Evolutionary conservation across 257 asterid genomes (phyloP).

Genomic region (Ocimum tenuiflorum): DNA sequence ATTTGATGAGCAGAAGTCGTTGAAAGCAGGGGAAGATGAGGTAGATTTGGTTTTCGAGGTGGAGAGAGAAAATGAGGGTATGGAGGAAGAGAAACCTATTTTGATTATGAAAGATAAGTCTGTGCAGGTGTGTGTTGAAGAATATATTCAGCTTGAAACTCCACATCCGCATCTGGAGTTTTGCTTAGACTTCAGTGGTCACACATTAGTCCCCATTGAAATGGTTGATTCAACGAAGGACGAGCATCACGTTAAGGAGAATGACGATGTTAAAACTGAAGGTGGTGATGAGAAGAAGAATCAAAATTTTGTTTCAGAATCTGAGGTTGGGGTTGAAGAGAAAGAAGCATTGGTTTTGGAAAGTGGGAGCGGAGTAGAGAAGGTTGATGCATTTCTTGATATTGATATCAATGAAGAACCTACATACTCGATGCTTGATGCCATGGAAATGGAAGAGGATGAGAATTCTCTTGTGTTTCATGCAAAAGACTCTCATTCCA

Average conservation of each 20-base stretch:
- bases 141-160: slow-evolving; percentile 30
- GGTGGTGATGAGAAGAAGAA: slow-evolving; percentile 14
- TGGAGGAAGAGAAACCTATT: slow-evolving; percentile 23
- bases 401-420: slow-evolving; percentile 38
- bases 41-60: slow-evolving; percentile 11
- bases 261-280: slow-evolving; percentile 9
- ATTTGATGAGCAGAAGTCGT: slow-evolving; percentile 10
- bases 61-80: slow-evolving; percentile 19
- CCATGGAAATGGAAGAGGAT: slow-evolving; percentile 60
- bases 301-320: slow-evolving; percentile 21
- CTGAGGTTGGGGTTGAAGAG: slow-evolving; percentile 18
- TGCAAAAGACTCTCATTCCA: slow-evolving; percentile 32
- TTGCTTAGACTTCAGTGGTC: slow-evolving; percentile 56
- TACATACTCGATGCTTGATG: slow-evolving; percentile 39
- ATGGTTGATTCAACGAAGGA: slow-evolving; percentile 48
- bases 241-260: slow-evolving; percentile 25
- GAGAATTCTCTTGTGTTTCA: slow-evolving; percentile 49
- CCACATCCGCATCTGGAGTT: slow-evolving; percentile 74
- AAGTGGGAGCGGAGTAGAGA: slow-evolving; percentile 16
- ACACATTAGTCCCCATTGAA: slow-evolving; percentile 59
- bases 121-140: slow-evolving; percentile 48
- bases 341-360: slow-evolving; percentile 23
- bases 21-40: slow-evolving; percentile 18
- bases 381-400: slow-evolving; percentile 26
- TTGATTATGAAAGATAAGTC: slow-evolving; percentile 40